Percentiles rank a stretch among this genome's conserved stretches.
phyloP scores from a whole-genome alignment of 768 basidiomycete genomes.

The Suillus clintonianus region DNA sequence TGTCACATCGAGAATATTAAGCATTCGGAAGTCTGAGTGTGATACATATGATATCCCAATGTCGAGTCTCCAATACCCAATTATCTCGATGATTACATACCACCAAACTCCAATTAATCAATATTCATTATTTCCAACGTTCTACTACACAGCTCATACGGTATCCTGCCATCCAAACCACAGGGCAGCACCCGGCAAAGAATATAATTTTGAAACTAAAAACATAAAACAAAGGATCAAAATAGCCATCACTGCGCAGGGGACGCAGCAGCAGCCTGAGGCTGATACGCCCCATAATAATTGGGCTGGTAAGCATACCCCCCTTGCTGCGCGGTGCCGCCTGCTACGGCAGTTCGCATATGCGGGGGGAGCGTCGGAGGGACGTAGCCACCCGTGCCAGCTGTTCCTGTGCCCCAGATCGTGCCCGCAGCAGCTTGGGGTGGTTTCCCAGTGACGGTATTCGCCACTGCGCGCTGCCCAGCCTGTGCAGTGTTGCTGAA shows the following conservation, averaged over 20 bases:
- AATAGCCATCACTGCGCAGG: constrained; percentile 22
- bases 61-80: neutral
- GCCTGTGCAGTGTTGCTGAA: constrained; percentile 34
- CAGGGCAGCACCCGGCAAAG: neutral
- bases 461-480: constrained; percentile 54
- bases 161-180: neutral
- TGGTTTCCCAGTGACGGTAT: constrained; percentile 45
- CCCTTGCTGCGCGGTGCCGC: constrained; percentile 21
- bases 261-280: constrained; percentile 23
- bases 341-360: constrained; percentile 29
- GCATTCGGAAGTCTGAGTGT: neutral
- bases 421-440: constrained; percentile 28
- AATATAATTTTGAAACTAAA: neutral
- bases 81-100: too few species aligned
- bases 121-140: constrained; percentile 14
- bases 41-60: neutral
- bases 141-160: neutral
- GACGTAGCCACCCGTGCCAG: constrained; percentile 16
- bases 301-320: constrained; percentile 27
- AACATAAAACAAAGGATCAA: neutral
- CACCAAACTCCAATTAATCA: neutral
- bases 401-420: constrained; percentile 19
- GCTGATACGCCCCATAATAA: constrained; percentile 34
- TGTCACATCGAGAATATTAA: too few species aligned
- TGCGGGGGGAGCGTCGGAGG: constrained; percentile 46